These are phyloP conservation scores for Cucumis melo DNA, from an alignment of 306 rosid genomes.

Conservation along the genomic window DNA sequence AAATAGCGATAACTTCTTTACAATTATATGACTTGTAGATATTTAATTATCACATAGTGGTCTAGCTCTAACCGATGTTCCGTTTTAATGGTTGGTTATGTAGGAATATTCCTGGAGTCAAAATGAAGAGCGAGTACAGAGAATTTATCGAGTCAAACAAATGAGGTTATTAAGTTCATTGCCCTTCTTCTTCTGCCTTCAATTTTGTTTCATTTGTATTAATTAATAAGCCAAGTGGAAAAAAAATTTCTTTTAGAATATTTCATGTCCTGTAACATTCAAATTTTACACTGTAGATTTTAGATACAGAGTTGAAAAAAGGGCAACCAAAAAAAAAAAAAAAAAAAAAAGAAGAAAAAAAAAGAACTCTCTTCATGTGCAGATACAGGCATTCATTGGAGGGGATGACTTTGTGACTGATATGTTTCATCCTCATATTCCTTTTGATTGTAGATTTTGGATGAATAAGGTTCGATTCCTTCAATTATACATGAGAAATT, in stretches of 20 bases:
- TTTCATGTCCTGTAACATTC: neutral
- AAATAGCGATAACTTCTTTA: neutral
- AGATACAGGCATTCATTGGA: neutral
- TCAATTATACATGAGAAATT: neutral
- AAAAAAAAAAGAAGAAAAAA: neutral
- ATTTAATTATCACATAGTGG: neutral
- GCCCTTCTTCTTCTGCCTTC: slow-evolving; percentile 27
- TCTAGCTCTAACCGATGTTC: neutral
- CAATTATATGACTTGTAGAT: neutral
- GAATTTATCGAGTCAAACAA: slow-evolving; percentile 65
- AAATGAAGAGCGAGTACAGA: slow-evolving; percentile 84
- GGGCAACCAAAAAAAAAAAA: neutral
- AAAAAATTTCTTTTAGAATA: slow-evolving; percentile 11
- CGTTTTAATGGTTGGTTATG: slow-evolving; percentile 5
- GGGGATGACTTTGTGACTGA: neutral
- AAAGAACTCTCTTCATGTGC: neutral
- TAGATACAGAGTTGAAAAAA: slow-evolving; percentile 26
- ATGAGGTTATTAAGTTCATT: slow-evolving; percentile 23
- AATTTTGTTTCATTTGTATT: slow-evolving; percentile 36
- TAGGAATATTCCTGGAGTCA: slow-evolving; percentile 80
- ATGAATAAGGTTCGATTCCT: neutral
- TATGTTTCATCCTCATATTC: neutral
- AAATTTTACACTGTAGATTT: slow-evolving; percentile 16
- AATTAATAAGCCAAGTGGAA: neutral
- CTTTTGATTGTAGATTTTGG: neutral